A percentile compares a stretch with the other conserved stretches of the same genome.
Evolutionary conservation across 805 yeast species (phyloP).

Genomic region (Pichia pseudocactophila): DNA sequence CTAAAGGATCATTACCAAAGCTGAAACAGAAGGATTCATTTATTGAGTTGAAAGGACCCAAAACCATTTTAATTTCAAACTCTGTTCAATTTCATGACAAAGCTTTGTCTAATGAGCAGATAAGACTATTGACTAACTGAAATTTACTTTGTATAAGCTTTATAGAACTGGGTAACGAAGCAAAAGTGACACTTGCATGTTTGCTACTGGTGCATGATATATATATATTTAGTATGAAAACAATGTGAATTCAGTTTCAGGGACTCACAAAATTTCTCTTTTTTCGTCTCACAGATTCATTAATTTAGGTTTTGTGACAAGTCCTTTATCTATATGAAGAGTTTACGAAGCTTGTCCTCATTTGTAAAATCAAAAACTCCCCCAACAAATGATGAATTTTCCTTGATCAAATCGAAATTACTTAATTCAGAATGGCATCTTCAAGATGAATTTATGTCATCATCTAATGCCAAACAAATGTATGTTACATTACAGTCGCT

Average conservation of each 20-base stretch:
- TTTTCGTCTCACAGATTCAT: no score
- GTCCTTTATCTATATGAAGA: not conserved
- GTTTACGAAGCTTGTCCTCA: not conserved
- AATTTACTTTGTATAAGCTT: not conserved
- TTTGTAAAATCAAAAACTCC: not conserved
- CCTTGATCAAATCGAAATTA: conserved; percentile 11
- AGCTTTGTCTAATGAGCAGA: conserved; percentile 19
- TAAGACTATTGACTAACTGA: conserved; percentile 12
- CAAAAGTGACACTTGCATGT: no score
- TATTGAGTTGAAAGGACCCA: conserved; percentile 26
- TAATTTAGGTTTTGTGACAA: no score
- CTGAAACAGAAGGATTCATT: conserved; percentile 15
- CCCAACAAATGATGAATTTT: conserved; percentile 3
- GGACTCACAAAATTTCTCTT: no score
- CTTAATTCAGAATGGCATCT: conserved; percentile 18
- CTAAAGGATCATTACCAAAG: not conserved
- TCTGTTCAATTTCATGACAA: conserved; percentile 19
- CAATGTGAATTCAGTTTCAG: no score
- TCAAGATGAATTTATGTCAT: conserved; percentile 22
- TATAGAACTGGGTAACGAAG: not conserved
- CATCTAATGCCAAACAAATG: conserved; percentile 21
- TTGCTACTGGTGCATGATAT: no score
- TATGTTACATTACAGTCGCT: conserved; percentile 23
- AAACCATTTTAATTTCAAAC: conserved; percentile 23
- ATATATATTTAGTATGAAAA: no score